Evolutionary conservation across 768 basidiomycete genomes (phyloP).

Genomic region (Ramaria rubella): DNA sequence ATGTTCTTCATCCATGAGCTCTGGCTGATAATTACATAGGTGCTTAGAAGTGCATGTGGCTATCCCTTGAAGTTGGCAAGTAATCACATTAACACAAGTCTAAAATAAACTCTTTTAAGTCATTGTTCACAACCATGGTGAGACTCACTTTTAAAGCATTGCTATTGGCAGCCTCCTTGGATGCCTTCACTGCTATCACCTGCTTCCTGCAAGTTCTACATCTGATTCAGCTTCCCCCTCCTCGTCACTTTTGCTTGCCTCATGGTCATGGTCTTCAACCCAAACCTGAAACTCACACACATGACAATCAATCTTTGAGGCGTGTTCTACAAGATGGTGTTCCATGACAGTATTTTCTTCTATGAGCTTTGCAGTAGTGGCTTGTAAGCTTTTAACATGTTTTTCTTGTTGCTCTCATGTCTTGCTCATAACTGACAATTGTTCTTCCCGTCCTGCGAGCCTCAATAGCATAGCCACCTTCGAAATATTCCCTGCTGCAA

Average conservation of each 20-base stretch:
- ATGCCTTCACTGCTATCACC: neutral
- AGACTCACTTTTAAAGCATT: neutral
- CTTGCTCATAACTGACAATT: neutral
- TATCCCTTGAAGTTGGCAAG: neutral
- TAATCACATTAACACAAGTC: neutral
- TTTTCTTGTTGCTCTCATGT: neutral
- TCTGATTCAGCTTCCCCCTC: neutral
- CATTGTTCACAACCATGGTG: neutral
- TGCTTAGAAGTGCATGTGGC: neutral
- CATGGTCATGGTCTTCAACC: no score
- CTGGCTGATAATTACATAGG: neutral
- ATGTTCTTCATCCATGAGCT: neutral
- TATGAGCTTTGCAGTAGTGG: neutral
- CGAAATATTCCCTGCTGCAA: neutral
- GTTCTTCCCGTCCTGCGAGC: neutral
- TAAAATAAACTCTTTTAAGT: neutral
- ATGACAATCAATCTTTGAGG: no score
- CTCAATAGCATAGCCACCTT: neutral
- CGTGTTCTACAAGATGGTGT: no score
- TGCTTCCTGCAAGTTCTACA: neutral
- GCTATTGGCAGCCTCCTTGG: neutral
- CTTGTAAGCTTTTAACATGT: neutral
- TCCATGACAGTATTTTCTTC: neutral
- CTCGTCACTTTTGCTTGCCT: neutral
- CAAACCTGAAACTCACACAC: neutral